These are phyloP conservation scores for Solanum bulbocastanum DNA, from an alignment of 257 asterid genomes.

Conservation along the genomic window DNA sequence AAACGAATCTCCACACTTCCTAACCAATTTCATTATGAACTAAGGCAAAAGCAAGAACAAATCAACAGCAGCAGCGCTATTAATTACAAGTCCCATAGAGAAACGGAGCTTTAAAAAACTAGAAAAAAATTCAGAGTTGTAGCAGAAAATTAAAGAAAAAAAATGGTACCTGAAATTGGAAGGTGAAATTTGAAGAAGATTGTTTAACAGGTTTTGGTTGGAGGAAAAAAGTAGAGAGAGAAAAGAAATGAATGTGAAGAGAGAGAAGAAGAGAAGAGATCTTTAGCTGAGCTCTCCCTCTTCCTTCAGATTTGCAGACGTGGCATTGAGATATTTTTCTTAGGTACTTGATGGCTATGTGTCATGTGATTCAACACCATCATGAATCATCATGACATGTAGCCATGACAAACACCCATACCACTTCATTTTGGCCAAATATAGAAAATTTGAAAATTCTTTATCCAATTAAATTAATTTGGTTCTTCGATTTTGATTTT, in stretches of 20 bases:
- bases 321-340: slow-evolving; percentile 33
- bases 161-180: neutral
- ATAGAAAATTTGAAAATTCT: too few species aligned
- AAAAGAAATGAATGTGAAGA: slow-evolving; percentile 40
- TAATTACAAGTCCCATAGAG: neutral
- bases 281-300: slow-evolving; percentile 68
- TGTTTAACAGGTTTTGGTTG: neutral
- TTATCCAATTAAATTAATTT: too few species aligned
- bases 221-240: slow-evolving; percentile 8
- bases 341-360: slow-evolving; percentile 5
- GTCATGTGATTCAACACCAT: neutral
- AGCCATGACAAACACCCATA: neutral
- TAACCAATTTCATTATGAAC: neutral
- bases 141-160: neutral
- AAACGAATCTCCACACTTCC: neutral
- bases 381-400: neutral
- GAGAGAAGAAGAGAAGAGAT: slow-evolving; percentile 41
- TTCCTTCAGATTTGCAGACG: slow-evolving; percentile 35
- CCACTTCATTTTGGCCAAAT: too few species aligned
- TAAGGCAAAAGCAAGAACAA: neutral
- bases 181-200: neutral
- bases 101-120: neutral
- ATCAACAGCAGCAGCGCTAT: neutral
- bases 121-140: neutral
- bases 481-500: too few species aligned